Conservation (phyloP, 2,329 filamentous ascomycete species). For the Trichoderma cornu-damae region DNA sequence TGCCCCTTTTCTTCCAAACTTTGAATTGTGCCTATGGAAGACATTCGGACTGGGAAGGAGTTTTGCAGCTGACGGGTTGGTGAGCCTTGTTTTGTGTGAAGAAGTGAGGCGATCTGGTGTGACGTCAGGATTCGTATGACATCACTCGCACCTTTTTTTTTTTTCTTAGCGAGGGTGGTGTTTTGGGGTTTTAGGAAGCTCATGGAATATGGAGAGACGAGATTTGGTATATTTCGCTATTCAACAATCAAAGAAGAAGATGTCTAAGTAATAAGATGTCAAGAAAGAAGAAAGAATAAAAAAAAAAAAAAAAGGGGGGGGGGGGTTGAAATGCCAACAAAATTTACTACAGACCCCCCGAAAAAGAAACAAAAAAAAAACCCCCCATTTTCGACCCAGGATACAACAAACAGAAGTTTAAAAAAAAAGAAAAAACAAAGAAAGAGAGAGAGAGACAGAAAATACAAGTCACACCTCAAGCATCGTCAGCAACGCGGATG, state of each 20-base stretch:
- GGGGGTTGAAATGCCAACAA: no score
- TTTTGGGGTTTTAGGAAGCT: not conserved
- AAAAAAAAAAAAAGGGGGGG: no score
- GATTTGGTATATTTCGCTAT: not conserved
- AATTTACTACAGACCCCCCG: no score
- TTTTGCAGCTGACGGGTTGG: not conserved
- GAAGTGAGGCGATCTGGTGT: not conserved
- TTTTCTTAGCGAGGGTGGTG: no score
- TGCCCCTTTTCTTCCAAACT: no score
- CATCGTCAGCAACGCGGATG: conserved; percentile 25
- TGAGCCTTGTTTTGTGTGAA: not conserved
- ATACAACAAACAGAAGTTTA: not conserved
- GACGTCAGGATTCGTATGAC: conserved; percentile 16
- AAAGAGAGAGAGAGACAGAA: not conserved
- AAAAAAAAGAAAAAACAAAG: not conserved
- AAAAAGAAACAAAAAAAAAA: not conserved
- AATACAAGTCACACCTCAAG: not conserved
- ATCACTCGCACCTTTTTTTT: conserved; percentile 23
- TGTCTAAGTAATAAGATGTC: not conserved
- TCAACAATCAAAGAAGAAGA: not conserved
- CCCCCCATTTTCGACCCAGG: not conserved
- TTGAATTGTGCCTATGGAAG: not conserved
- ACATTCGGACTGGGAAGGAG: not conserved
- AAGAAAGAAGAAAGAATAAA: not conserved
- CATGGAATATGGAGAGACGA: not conserved